Evolutionary conservation across 495 filamentous ascomycete genomes (phyloP).

Genomic region (Cairneyella variabilis): DNA sequence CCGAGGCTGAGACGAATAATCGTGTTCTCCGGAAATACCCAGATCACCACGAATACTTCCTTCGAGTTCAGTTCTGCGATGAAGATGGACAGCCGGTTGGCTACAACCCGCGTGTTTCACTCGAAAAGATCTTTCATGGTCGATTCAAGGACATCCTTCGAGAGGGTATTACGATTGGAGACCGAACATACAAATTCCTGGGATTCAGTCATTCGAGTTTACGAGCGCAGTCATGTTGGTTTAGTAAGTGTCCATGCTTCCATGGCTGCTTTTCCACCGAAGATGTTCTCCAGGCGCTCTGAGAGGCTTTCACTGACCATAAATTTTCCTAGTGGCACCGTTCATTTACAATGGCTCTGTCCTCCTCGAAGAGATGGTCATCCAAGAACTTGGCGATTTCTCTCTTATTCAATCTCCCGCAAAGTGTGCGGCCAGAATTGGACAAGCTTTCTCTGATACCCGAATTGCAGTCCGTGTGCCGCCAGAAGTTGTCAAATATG

Average conservation of each 20-base stretch:
- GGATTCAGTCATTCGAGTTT: slow-evolving; percentile 83
- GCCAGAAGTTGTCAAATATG: slow-evolving; percentile 32
- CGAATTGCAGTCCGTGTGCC: slow-evolving; percentile 44
- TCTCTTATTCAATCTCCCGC: slow-evolving; percentile 59
- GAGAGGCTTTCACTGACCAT: too few species aligned
- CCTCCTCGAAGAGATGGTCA: slow-evolving; percentile 46
- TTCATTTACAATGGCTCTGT: slow-evolving; percentile 48
- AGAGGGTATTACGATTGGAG: slow-evolving; percentile 57
- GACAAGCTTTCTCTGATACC: slow-evolving; percentile 81
- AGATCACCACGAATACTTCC: slow-evolving; percentile 58
- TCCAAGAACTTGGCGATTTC: slow-evolving; percentile 64
- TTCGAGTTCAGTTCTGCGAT: slow-evolving; percentile 68
- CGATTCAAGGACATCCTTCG: slow-evolving; percentile 57
- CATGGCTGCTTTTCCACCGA: too few species aligned
- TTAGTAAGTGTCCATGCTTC: too few species aligned
- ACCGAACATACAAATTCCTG: slow-evolving; percentile 61
- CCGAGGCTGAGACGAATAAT: slow-evolving; percentile 67
- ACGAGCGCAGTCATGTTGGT: slow-evolving; percentile 65
- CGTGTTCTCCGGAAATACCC: slow-evolving; percentile 69
- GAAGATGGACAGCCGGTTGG: slow-evolving; percentile 64
- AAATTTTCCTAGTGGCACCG: too few species aligned
- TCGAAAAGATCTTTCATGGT: slow-evolving; percentile 47
- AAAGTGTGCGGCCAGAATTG: slow-evolving; percentile 75
- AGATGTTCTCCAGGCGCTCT: too few species aligned
- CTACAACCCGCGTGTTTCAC: slow-evolving; percentile 50